phyloP scores from a whole-genome alignment of 345 rosid genomes.

The Corchorus olitorius region DNA sequence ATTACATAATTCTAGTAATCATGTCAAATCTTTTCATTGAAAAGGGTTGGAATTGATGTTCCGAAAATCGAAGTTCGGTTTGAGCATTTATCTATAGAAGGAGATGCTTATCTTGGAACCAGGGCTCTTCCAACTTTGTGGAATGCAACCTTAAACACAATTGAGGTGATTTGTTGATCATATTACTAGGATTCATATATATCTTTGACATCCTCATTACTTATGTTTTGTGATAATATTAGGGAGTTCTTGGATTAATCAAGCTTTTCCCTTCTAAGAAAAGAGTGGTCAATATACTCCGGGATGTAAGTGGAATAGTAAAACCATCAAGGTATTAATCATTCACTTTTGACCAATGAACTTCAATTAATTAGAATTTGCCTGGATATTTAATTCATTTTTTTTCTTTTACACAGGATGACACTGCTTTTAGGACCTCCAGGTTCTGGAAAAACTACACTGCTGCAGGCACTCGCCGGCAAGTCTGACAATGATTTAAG shows the following conservation, averaged over 20 bases:
- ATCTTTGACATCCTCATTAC: no score
- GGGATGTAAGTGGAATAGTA: conserved; percentile 43
- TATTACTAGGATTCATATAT: background rate
- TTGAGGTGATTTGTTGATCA: conserved; percentile 36
- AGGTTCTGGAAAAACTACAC: conserved; percentile 60
- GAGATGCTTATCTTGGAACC: conserved; percentile 59
- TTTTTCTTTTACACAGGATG: conserved; percentile 42
- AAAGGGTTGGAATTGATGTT: conserved; percentile 55
- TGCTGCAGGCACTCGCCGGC: conserved; percentile 52
- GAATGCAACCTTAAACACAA: conserved; percentile 41
- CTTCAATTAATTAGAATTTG: background rate
- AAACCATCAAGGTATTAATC: conserved; percentile 53
- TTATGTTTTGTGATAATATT: no score
- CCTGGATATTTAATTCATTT: background rate
- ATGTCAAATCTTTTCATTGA: background rate
- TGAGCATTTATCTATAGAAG: conserved; percentile 48
- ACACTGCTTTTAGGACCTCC: conserved; percentile 68
- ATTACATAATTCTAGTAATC: background rate
- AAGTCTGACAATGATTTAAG: conserved; percentile 40
- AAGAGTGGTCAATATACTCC: conserved; percentile 43
- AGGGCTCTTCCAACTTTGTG: conserved; percentile 57
- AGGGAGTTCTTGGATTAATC: conserved; percentile 45
- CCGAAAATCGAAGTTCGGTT: conserved; percentile 56
- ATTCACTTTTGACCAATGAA: background rate
- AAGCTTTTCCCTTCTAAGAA: conserved; percentile 52